These are phyloP conservation scores for Neospora caninum DNA, from an alignment of 169 alveolate genomes.

Conservation along the genomic window DNA sequence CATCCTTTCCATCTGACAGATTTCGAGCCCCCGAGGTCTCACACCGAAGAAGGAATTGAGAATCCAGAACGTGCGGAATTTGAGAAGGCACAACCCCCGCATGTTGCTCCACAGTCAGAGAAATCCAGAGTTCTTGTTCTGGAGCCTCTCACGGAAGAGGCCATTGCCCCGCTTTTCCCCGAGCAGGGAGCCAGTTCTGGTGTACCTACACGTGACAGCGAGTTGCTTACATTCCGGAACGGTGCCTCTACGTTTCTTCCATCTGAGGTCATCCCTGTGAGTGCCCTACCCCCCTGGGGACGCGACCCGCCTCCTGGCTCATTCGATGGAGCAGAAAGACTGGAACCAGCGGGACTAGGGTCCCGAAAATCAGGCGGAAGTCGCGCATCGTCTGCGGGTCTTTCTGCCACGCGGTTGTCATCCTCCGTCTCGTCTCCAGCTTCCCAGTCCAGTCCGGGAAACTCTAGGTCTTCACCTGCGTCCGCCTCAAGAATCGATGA, in stretches of 20 bases:
- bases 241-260: not conserved
- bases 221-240: not conserved
- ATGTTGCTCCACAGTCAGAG: not conserved
- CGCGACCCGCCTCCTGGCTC: not conserved
- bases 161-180: not conserved
- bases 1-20: slow-evolving; percentile 15
- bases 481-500: not conserved
- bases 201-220: not conserved
- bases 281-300: not conserved
- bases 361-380: too few species aligned
- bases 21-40: not conserved
- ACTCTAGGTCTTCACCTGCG: not conserved
- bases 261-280: not conserved
- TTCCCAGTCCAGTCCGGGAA: too few species aligned
- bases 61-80: not conserved
- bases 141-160: not conserved
- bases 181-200: not conserved
- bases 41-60: not conserved
- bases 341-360: too few species aligned
- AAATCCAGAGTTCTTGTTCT: not conserved
- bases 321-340: not conserved
- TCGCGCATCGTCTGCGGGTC: too few species aligned
- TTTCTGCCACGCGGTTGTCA: too few species aligned
- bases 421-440: too few species aligned
- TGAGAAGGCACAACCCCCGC: not conserved